Conservation (phyloP, 1,284 basidiomycete genomes). For the Ganoderma lingzhi region DNA sequence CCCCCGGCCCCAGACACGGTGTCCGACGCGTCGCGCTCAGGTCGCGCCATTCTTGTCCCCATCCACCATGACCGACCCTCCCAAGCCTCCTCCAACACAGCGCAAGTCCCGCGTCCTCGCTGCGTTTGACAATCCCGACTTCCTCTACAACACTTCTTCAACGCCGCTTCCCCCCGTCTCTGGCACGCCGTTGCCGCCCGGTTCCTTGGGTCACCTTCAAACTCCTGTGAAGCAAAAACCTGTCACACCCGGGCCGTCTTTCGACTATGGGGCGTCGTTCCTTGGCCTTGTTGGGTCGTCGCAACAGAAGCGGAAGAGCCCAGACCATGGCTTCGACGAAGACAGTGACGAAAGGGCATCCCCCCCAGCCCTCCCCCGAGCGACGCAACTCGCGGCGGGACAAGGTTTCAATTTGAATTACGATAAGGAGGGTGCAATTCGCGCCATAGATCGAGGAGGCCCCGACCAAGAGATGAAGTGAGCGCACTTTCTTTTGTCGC, state of each 20-base stretch:
- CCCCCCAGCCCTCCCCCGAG: conserved; percentile 6
- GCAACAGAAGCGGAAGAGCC: conserved; percentile 22
- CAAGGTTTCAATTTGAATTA: conserved; percentile 29
- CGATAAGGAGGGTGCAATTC: conserved; percentile 28
- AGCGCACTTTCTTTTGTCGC: neutral
- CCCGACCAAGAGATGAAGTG: conserved; percentile 31
- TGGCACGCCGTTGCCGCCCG: conserved; percentile 18
- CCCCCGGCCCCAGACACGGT: neutral
- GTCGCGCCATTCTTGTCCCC: neutral
- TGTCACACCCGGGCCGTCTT: conserved; percentile 15
- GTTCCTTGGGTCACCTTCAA: conserved; percentile 19
- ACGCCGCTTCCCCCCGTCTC: conserved; percentile 1
- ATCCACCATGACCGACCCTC: conserved; percentile 24
- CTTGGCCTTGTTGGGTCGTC: conserved; percentile 13
- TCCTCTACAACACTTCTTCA: conserved; percentile 14
- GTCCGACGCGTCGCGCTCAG: conserved; percentile 9
- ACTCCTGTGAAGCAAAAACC: conserved; percentile 20
- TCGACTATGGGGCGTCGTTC: conserved; percentile 9
- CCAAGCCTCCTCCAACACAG: conserved; percentile 18
- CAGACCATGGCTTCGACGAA: conserved; percentile 16
- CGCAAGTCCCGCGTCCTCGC: conserved; percentile 35
- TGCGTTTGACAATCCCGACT: conserved; percentile 33
- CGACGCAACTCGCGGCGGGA: neutral
- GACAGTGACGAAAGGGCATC: conserved; percentile 14
- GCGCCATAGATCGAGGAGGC: conserved; percentile 33